Conservation (phyloP, 2,329 filamentous ascomycete genomes). For the Lecanicillium sp. region DNA sequence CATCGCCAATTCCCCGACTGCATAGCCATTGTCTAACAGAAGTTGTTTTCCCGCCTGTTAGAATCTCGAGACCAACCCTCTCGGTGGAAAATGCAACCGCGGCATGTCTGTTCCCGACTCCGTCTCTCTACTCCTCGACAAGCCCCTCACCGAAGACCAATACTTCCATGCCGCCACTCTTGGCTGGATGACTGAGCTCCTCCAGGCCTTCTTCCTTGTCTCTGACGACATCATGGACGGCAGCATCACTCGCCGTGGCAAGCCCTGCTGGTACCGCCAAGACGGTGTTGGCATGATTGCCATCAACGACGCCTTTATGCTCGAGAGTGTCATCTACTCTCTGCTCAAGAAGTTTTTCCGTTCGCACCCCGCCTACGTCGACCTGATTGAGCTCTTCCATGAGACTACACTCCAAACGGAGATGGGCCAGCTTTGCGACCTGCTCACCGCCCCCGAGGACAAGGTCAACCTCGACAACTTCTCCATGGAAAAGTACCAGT, state of each 20-base stretch:
- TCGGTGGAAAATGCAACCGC: slow-evolving; percentile 97
- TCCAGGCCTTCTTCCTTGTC: slow-evolving; percentile 98
- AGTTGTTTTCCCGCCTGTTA: slow-evolving; percentile 25
- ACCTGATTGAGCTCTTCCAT: slow-evolving; percentile 93
- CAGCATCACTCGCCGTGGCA: slow-evolving; percentile 87
- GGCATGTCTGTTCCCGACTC: slow-evolving; percentile 97
- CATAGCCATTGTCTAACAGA: no score
- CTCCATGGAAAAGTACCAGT: slow-evolving; percentile 87
- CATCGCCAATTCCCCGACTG: not conserved
- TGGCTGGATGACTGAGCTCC: slow-evolving; percentile 95
- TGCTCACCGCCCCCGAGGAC: slow-evolving; percentile 93
- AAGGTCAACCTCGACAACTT: slow-evolving; percentile 91
- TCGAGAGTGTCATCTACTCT: slow-evolving; percentile 83
- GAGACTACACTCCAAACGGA: slow-evolving; percentile 91
- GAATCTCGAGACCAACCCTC: slow-evolving; percentile 76
- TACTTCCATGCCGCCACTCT: slow-evolving; percentile 83
- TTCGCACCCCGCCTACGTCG: slow-evolving; percentile 76
- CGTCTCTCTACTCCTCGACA: slow-evolving; percentile 65
- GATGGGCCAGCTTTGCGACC: slow-evolving; percentile 86
- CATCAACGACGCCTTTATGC: slow-evolving; percentile 97
- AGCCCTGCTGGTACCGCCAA: slow-evolving; percentile 94
- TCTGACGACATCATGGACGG: slow-evolving; percentile 98
- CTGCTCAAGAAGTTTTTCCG: slow-evolving; percentile 93
- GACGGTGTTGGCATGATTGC: slow-evolving; percentile 87
- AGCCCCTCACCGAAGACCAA: slow-evolving; percentile 67